Evolutionary conservation across 164 flowering plant species (phyloP).

Genomic region (Platanus orientalis): DNA sequence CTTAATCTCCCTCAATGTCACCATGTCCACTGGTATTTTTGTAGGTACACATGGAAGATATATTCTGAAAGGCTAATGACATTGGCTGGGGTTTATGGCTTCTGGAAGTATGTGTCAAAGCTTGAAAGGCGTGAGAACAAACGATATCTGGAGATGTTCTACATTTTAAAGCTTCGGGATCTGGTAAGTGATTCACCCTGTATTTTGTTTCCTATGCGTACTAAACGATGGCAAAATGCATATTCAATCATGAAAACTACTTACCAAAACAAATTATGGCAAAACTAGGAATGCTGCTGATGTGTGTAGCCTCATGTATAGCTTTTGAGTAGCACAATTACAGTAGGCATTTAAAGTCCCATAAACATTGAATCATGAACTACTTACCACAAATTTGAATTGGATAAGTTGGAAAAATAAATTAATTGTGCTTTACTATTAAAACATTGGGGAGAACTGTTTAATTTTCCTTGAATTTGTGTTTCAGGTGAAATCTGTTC

Average conservation of each 20-base stretch:
- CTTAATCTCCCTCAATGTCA: neutral
- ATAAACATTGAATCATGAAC: neutral
- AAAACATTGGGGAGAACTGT: neutral
- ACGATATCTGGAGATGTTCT: slow-evolving; percentile 96
- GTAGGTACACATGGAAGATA: slow-evolving; percentile 94
- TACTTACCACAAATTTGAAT: neutral
- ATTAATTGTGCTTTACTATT: neutral
- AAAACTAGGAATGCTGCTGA: neutral
- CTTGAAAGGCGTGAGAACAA: slow-evolving; percentile 95
- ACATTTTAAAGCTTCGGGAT: slow-evolving; percentile 81
- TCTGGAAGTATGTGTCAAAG: slow-evolving; percentile 96
- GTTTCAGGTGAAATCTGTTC: slow-evolving; percentile 77
- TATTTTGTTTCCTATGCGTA: neutral
- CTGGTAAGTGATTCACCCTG: slow-evolving; percentile 44
- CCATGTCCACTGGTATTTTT: slow-evolving; percentile 7
- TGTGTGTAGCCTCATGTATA: neutral
- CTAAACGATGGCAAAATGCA: neutral
- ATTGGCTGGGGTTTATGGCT: slow-evolving; percentile 91
- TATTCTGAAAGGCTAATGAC: slow-evolving; percentile 94
- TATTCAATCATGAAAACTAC: neutral
- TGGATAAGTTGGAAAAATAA: neutral
- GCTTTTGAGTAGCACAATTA: too few species aligned
- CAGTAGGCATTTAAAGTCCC: too few species aligned
- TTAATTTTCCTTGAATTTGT: neutral
- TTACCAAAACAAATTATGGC: neutral